Evolutionary conservation across 2,329 filamentous ascomycete species (phyloP).

Genomic region (Colletotrichum sp.): DNA sequence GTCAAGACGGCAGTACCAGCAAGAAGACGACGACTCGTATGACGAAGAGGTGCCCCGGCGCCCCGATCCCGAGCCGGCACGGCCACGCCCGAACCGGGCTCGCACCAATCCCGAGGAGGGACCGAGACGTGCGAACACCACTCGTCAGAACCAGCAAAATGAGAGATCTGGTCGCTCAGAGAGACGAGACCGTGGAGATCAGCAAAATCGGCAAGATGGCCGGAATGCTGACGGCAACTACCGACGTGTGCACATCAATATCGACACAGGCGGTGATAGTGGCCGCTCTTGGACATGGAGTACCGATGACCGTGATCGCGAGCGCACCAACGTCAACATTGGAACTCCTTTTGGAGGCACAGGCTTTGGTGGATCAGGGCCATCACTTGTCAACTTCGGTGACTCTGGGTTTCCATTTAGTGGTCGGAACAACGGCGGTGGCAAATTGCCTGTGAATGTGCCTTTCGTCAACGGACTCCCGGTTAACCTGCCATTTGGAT

Average conservation of each 20-base stretch:
- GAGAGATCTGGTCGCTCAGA: background rate
- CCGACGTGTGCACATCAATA: constrained; percentile 3
- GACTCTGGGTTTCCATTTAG: background rate
- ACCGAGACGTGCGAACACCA: background rate
- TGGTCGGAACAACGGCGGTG: background rate
- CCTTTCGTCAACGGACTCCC: background rate
- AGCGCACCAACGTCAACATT: background rate
- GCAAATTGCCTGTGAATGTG: constrained; percentile 1
- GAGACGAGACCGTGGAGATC: background rate
- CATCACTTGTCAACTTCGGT: background rate
- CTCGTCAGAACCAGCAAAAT: background rate
- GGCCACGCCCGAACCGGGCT: background rate
- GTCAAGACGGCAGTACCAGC: background rate
- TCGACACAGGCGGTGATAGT: constrained; percentile 6
- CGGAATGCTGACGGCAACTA: background rate
- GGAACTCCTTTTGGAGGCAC: constrained; percentile 4
- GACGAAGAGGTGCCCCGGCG: constrained; percentile 7
- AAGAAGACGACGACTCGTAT: background rate
- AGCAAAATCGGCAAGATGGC: background rate
- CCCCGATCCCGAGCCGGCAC: background rate
- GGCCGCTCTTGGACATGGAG: constrained; percentile 4
- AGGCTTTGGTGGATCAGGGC: background rate
- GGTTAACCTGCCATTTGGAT: constrained; percentile 10
- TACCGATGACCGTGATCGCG: background rate
- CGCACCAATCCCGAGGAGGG: background rate